These are phyloP conservation scores for Flaveria brownii DNA, from an alignment of 129 eudicot genomes.

Conservation along the genomic window DNA sequence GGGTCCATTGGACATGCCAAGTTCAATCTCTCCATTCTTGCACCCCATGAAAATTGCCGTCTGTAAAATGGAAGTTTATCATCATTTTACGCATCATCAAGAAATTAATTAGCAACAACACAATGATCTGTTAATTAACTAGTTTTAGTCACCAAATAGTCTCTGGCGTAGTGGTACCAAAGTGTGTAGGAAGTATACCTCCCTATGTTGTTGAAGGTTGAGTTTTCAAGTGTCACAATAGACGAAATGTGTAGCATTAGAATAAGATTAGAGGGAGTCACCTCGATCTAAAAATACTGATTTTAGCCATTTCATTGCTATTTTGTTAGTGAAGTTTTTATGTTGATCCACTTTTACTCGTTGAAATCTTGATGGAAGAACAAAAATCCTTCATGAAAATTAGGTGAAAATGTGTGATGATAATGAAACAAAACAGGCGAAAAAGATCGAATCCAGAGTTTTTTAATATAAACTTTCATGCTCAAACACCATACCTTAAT, in stretches of 20 bases:
- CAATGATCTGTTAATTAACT: neutral
- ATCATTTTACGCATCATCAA: neutral
- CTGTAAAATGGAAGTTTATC: constrained; percentile 39
- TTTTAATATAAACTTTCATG: neutral
- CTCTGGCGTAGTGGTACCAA: no score
- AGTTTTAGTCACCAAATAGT: neutral
- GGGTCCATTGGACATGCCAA: constrained; percentile 55
- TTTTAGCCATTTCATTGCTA: no score
- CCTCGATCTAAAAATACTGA: no score
- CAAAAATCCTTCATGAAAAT: no score
- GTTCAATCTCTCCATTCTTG: constrained; percentile 79
- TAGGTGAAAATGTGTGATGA: neutral
- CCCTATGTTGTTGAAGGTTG: no score
- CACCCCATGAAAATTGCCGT: constrained; percentile 75
- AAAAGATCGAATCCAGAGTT: constrained; percentile 5
- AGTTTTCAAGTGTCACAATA: no score
- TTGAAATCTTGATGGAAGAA: no score
- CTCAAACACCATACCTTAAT: constrained; percentile 56
- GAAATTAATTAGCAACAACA: neutral
- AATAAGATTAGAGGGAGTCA: no score
- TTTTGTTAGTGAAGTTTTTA: no score
- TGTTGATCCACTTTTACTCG: neutral
- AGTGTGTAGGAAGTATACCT: no score
- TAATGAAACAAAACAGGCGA: neutral
- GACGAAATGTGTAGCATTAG: no score